phyloP scores from a whole-genome alignment of 768 basidiomycete species.

The Mycena crocata region DNA sequence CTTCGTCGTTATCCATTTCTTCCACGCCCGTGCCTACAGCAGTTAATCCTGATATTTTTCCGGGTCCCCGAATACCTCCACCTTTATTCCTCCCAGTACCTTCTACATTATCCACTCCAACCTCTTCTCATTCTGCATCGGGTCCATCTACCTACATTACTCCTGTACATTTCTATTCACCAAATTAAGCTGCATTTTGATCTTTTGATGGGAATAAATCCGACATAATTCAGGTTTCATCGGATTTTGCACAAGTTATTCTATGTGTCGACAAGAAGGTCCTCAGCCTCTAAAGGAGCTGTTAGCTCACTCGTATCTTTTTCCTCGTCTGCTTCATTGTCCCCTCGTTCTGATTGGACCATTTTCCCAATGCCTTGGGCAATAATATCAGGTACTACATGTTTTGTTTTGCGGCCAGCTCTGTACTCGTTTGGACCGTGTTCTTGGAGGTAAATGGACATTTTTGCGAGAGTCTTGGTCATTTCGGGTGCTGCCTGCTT shows the following conservation, averaged over 20 bases:
- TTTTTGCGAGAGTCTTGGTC: slow-evolving; percentile 37
- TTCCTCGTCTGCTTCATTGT: slow-evolving; percentile 15
- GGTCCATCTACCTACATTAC: neutral
- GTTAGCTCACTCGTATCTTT: slow-evolving; percentile 2
- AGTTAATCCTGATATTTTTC: no score
- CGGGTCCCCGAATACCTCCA: no score
- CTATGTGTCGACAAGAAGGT: neutral
- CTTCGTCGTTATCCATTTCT: neutral
- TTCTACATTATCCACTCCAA: neutral
- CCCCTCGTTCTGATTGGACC: slow-evolving; percentile 25
- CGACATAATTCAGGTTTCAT: no score
- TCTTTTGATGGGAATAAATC: no score
- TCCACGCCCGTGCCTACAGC: no score
- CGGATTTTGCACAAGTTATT: no score
- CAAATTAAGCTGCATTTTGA: no score
- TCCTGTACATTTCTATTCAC: neutral
- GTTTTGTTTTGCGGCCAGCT: slow-evolving; percentile 25
- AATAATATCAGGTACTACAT: slow-evolving; percentile 34
- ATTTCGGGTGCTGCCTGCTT: slow-evolving; percentile 44
- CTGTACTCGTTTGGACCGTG: slow-evolving; percentile 22
- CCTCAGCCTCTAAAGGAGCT: slow-evolving; percentile 12
- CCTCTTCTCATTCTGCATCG: neutral
- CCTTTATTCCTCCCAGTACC: no score
- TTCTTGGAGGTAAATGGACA: slow-evolving; percentile 31
- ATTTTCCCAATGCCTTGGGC: slow-evolving; percentile 16